These are phyloP conservation scores for Euphrasia arctica DNA, from an alignment of 305 asterid genomes.

Conservation along the genomic window DNA sequence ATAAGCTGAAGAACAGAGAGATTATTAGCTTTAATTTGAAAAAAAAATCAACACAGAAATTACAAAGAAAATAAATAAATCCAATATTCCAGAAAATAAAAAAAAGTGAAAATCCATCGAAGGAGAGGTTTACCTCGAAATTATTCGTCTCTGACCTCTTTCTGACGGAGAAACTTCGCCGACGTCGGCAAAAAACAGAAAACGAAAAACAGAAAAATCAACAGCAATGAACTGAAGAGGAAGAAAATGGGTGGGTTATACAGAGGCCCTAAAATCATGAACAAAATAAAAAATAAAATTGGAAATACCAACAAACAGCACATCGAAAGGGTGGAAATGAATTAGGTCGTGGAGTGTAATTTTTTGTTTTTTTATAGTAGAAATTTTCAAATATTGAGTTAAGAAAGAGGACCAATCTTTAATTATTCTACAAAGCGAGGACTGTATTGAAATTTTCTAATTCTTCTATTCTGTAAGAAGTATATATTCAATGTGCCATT, in stretches of 20 bases:
- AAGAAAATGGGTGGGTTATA: background rate
- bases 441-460: background rate
- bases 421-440: background rate
- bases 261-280: constrained; percentile 29
- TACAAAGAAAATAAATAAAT: background rate
- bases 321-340: background rate
- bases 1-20: background rate
- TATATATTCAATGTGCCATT: background rate
- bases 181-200: background rate
- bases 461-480: background rate
- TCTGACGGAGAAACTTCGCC: background rate
- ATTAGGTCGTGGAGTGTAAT: no score
- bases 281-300: background rate
- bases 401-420: background rate
- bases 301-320: background rate
- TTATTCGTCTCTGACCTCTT: constrained; percentile 7
- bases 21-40: constrained; percentile 8
- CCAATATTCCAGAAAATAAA: background rate
- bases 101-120: background rate
- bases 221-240: constrained; percentile 7
- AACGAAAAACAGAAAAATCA: constrained; percentile 18
- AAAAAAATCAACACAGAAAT: constrained; percentile 1
- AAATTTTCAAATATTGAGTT: no score
- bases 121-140: constrained; percentile 33
- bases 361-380: no score